Conservation (phyloP, 1,284 basidiomycete genomes). For the Sphagnurus paluster region DNA sequence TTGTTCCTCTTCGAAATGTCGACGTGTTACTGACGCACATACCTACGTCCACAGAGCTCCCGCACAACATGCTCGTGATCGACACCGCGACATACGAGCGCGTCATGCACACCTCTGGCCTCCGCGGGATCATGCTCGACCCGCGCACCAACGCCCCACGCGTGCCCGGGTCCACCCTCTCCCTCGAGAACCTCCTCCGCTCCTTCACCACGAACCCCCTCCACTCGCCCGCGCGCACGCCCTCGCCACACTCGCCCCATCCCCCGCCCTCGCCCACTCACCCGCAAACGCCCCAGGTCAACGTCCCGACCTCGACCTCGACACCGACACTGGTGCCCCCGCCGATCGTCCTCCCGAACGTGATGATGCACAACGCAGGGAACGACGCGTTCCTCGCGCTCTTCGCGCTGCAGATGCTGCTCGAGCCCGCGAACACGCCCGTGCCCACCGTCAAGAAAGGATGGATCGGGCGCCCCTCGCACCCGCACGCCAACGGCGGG, state of each 20-base stretch:
- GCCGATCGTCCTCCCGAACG: conserved; percentile 41
- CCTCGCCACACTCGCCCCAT: conserved; percentile 9
- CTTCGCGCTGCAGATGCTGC: conserved; percentile 61
- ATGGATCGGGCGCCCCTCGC: background rate
- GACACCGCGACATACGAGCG: conserved; percentile 68
- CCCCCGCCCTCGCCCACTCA: conserved; percentile 9
- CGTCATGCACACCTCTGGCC: conserved; percentile 53
- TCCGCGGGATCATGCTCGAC: conserved; percentile 60
- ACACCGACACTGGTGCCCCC: too few relatives aligned
- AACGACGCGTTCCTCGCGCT: conserved; percentile 71
- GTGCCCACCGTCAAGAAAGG: conserved; percentile 32
- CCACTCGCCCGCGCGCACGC: conserved; percentile 17
- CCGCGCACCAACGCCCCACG: conserved; percentile 53
- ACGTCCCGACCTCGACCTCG: conserved; percentile 17
- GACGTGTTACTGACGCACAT: background rate
- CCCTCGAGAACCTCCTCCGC: conserved; percentile 53
- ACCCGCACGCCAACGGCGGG: background rate
- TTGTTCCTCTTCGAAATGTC: background rate
- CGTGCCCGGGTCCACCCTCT: conserved; percentile 46
- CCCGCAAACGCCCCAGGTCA: too few relatives aligned
- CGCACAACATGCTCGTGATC: conserved; percentile 71
- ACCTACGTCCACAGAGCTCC: conserved; percentile 50
- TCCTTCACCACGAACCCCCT: conserved; percentile 40
- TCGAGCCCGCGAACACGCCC: conserved; percentile 46
- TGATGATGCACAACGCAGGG: conserved; percentile 61